Evolutionary conservation across 2,329 filamentous ascomycete species (phyloP).

Genomic region (Colletotrichum lindemuthianum): DNA sequence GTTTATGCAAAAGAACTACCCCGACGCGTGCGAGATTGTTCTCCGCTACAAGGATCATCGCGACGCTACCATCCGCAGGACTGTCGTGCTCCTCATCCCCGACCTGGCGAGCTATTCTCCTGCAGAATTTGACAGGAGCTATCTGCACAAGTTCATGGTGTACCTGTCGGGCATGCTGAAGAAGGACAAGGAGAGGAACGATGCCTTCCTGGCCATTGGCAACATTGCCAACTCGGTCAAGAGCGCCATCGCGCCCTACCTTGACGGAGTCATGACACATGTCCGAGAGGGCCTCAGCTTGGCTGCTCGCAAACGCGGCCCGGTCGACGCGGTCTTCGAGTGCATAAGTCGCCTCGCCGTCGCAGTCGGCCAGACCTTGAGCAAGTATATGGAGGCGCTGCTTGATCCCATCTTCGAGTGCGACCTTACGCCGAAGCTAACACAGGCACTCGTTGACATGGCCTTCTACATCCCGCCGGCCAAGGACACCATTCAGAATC

Average conservation of each 20-base stretch:
- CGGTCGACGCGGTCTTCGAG: conserved; percentile 87
- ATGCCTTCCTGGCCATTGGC: conserved; percentile 94
- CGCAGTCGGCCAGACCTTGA: conserved; percentile 94
- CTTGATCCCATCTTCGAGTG: conserved; percentile 97
- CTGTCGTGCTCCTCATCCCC: conserved; percentile 90
- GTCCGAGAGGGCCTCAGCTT: conserved; percentile 90
- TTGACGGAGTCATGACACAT: conserved; percentile 93
- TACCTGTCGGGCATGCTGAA: conserved; percentile 94
- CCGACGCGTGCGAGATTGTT: conserved; percentile 91
- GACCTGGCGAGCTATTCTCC: conserved; percentile 93
- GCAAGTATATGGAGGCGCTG: conserved; percentile 97
- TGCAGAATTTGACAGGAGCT: conserved; percentile 85
- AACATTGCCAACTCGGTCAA: conserved; percentile 97
- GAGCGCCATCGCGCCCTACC: conserved; percentile 92
- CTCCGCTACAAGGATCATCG: conserved; percentile 93
- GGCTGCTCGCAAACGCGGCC: conserved; percentile 74
- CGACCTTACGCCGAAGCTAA: conserved; percentile 91
- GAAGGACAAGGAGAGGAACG: conserved; percentile 92
- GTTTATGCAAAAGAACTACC: conserved; percentile 98
- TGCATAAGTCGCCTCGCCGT: conserved; percentile 97
- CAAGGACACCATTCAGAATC: conserved; percentile 91
- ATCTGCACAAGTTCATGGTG: conserved; percentile 96
- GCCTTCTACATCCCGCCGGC: conserved; percentile 98
- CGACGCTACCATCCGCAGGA: conserved; percentile 86
- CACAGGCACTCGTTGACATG: conserved; percentile 97